A percentile compares a stretch with the other conserved stretches of the same genome.
Conservation (phyloP, 768 basidiomycete species). For the Pisolithus tinctorius region DNA sequence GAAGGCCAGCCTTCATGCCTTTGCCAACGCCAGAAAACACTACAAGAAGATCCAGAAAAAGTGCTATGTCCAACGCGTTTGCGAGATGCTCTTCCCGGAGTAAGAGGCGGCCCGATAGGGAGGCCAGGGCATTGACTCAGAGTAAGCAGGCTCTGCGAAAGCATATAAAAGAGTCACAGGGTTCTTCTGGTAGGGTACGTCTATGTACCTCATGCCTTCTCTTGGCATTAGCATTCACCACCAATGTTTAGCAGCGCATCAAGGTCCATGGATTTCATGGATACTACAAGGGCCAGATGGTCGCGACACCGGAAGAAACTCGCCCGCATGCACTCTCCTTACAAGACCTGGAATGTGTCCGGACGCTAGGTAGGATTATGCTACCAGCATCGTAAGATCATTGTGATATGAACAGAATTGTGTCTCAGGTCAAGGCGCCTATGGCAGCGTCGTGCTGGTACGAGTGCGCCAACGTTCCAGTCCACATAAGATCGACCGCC, state of each 20-base stretch:
- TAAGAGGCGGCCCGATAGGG: not conserved
- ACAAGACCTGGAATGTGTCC: constrained; percentile 36
- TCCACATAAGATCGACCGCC: constrained; percentile 26
- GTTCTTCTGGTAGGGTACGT: not conserved
- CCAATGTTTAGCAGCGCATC: constrained; percentile 10
- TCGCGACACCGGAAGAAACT: constrained; percentile 24
- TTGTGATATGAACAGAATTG: constrained; percentile 1
- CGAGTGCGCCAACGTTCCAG: constrained; percentile 24
- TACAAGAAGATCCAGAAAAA: not conserved
- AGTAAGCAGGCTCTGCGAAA: not conserved
- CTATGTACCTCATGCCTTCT: not conserved
- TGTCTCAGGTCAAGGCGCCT: constrained; percentile 33
- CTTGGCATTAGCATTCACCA: not conserved
- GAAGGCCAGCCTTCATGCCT: not conserved
- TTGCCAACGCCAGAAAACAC: not conserved
- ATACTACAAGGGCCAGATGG: constrained; percentile 8
- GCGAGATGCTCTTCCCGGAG: not conserved
- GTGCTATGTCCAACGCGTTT: not conserved
- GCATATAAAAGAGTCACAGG: not conserved
- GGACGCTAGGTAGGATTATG: constrained; percentile 30
- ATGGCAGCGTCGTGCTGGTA: constrained; percentile 38
- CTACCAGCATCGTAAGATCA: not conserved
- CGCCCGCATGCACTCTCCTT: constrained; percentile 33
- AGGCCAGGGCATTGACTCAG: not conserved
- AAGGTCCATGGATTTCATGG: constrained; percentile 6